Conservation (phyloP, 1,284 basidiomycete genomes). For the Grifola frondosa region DNA sequence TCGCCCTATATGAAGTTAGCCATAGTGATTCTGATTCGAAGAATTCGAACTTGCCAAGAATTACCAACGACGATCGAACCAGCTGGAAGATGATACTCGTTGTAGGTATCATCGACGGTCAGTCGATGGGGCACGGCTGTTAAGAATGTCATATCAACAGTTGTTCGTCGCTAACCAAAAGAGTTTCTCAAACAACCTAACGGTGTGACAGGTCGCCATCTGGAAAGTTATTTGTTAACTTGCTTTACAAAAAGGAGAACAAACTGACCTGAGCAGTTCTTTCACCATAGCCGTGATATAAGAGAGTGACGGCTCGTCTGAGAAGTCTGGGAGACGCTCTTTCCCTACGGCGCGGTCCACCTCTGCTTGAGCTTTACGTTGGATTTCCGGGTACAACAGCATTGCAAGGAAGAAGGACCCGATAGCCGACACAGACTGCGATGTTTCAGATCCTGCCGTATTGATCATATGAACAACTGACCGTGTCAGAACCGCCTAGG, state of each 20-base stretch:
- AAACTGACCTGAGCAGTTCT: conserved; percentile 39
- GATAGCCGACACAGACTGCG: conserved; percentile 25
- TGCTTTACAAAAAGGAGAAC: conserved; percentile 1
- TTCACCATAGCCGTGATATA: conserved; percentile 43
- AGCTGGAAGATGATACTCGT: conserved; percentile 36
- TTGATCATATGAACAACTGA: conserved; percentile 3
- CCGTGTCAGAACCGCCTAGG: conserved; percentile 25
- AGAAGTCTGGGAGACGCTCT: conserved; percentile 41
- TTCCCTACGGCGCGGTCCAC: conserved; percentile 38
- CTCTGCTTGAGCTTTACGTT: conserved; percentile 40
- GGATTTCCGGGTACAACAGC: conserved; percentile 38
- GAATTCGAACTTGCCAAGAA: conserved; percentile 20
- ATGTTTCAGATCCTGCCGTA: not conserved
- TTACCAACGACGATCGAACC: conserved; percentile 35
- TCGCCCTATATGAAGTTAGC: conserved; percentile 31
- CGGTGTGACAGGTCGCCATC: conserved; percentile 27
- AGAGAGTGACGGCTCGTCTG: conserved; percentile 37
- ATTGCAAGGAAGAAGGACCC: conserved; percentile 39
- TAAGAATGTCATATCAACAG: conserved; percentile 11
- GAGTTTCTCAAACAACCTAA: no score
- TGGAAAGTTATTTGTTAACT: conserved; percentile 4
- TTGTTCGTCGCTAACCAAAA: no score
- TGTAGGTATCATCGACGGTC: conserved; percentile 34
- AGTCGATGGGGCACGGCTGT: conserved; percentile 34
- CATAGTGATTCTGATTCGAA: conserved; percentile 8